These are phyloP conservation scores for Irpex sp. DNA, from an alignment of 1,284 basidiomycete species.

Conservation along the genomic window DNA sequence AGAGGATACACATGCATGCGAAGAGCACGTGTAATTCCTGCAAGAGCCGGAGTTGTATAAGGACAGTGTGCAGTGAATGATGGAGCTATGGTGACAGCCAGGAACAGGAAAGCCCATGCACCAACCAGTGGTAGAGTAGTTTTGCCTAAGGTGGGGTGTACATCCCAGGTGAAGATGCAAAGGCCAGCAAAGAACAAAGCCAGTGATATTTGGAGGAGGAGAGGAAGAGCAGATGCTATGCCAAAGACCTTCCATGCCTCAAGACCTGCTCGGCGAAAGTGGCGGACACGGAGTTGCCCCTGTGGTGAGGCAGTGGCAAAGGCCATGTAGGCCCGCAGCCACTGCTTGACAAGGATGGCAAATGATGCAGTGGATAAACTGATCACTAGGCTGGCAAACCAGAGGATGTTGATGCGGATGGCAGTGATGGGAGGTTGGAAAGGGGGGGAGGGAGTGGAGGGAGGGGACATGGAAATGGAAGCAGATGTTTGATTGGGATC, in stretches of 20 bases:
- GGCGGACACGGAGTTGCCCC: constrained; percentile 1
- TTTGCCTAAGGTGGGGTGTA: constrained; percentile 1
- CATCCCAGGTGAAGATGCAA: constrained; percentile 5
- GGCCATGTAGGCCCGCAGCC: constrained; percentile 10
- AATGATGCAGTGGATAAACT: constrained; percentile 12
- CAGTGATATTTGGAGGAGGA: constrained; percentile 11
- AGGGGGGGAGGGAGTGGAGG: background rate
- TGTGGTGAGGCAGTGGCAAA: background rate
- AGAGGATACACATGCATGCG: background rate
- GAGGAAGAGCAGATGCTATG: constrained; percentile 11
- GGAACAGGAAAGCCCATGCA: background rate
- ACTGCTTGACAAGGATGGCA: constrained; percentile 14
- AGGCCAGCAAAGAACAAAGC: constrained; percentile 13
- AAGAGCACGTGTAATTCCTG: background rate
- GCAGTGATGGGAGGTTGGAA: background rate
- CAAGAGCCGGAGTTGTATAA: background rate
- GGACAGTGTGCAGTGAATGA: constrained; percentile 1
- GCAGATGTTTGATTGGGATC: background rate
- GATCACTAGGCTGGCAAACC: constrained; percentile 12
- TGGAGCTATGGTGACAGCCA: background rate
- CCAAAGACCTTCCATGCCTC: constrained; percentile 8
- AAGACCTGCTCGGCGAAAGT: constrained; percentile 8
- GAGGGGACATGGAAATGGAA: background rate
- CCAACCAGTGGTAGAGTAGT: background rate
- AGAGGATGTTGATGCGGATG: constrained; percentile 8